Evolutionary conservation across 2,329 filamentous ascomycete species (phyloP).

Genomic region (Myriosclerotinia duriaeana): DNA sequence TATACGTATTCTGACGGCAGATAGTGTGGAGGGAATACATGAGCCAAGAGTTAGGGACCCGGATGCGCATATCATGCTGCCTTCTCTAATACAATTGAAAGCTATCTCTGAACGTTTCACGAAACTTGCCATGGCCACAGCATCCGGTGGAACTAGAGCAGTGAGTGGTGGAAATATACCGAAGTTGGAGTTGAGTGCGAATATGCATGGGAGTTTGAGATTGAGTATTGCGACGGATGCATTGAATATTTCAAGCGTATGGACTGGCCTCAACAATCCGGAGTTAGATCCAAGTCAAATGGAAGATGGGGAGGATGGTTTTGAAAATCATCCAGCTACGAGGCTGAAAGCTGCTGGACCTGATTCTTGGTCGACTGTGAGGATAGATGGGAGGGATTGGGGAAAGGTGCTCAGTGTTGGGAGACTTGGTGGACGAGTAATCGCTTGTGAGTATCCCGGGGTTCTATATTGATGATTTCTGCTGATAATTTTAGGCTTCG

Average conservation of each 20-base stretch:
- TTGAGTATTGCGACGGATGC: slow-evolving; percentile 80
- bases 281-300: slow-evolving; percentile 78
- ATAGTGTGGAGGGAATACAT: slow-evolving; percentile 86
- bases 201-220: slow-evolving; percentile 86
- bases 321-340: slow-evolving; percentile 80
- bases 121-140: slow-evolving; percentile 64
- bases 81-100: slow-evolving; percentile 83
- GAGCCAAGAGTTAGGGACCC: slow-evolving; percentile 88
- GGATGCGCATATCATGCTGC: slow-evolving; percentile 90
- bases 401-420: slow-evolving; percentile 91
- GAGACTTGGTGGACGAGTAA: slow-evolving; percentile 82
- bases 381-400: slow-evolving; percentile 94
- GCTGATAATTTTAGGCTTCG: slow-evolving; percentile 55
- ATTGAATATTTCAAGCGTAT: slow-evolving; percentile 80
- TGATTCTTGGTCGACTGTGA: slow-evolving; percentile 82
- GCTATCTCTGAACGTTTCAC: slow-evolving; percentile 95
- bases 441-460: slow-evolving; percentile 66
- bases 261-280: slow-evolving; percentile 84
- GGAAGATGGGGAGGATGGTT: slow-evolving; percentile 58
- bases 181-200: slow-evolving; percentile 83
- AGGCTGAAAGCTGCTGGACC: slow-evolving; percentile 74
- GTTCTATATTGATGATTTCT: slow-evolving; percentile 21
- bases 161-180: slow-evolving; percentile 45
- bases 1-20: slow-evolving; percentile 81
- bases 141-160: slow-evolving; percentile 30